Evolutionary conservation across 495 filamentous ascomycete species (phyloP).

Genomic region (Aspergillus taichungensis): DNA sequence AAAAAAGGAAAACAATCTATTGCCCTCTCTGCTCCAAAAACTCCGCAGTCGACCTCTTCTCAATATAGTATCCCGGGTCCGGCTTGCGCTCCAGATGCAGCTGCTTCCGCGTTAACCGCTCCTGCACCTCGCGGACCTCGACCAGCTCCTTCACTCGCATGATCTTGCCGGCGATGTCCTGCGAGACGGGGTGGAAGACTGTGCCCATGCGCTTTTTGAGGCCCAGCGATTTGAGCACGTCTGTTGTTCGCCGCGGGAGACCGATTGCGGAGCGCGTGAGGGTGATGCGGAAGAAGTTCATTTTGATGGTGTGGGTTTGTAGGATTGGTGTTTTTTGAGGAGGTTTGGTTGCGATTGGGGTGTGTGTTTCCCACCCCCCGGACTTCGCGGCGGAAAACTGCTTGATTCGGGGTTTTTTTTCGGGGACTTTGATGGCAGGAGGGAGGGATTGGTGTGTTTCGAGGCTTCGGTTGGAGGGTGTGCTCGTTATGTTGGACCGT

Average conservation of each 20-base stretch:
- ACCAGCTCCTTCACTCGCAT: slow-evolving; percentile 97
- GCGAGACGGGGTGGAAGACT: slow-evolving; percentile 84
- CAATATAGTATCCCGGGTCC: slow-evolving; percentile 78
- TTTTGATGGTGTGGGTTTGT: slow-evolving; percentile 26
- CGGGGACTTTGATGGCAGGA: background rate
- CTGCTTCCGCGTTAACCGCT: slow-evolving; percentile 59
- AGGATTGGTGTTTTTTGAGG: background rate
- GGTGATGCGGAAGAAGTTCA: slow-evolving; percentile 93
- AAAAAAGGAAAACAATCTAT: slow-evolving; percentile 11
- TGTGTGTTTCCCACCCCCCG: background rate
- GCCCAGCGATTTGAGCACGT: slow-evolving; percentile 81
- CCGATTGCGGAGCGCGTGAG: slow-evolving; percentile 91
- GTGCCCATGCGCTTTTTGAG: slow-evolving; percentile 79
- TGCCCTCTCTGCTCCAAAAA: slow-evolving; percentile 13
- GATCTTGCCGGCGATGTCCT: slow-evolving; percentile 85
- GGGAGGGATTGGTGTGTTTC: background rate
- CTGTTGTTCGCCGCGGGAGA: slow-evolving; percentile 70
- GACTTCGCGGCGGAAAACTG: background rate
- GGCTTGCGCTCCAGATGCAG: slow-evolving; percentile 66
- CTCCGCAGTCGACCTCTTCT: slow-evolving; percentile 44
- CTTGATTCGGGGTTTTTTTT: background rate
- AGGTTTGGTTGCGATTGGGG: background rate
- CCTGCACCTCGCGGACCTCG: slow-evolving; percentile 72
- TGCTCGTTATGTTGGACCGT: no score
- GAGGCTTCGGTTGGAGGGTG: background rate